These are phyloP conservation scores for Naganishia sp. DNA, from an alignment of 1,284 basidiomycete species.

Conservation along the genomic window DNA sequence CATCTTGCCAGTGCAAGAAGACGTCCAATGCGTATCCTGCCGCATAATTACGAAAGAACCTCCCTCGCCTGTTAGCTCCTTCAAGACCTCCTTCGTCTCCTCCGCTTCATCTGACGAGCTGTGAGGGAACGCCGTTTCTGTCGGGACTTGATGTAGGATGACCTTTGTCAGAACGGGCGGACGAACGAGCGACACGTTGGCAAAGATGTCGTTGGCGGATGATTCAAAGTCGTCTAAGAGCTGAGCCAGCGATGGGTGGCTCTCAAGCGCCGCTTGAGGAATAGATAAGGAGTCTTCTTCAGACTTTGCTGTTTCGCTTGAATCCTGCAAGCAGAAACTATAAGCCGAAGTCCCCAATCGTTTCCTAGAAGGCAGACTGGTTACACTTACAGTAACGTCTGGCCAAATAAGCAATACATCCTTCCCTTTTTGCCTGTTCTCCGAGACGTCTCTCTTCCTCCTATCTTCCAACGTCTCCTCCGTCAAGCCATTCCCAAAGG, in stretches of 20 bases:
- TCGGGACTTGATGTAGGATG: slow-evolving; percentile 8
- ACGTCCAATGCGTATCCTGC: slow-evolving; percentile 19
- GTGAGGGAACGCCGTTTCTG: not conserved
- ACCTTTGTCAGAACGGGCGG: slow-evolving; percentile 22
- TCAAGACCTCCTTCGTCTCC: slow-evolving; percentile 6
- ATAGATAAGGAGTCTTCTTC: slow-evolving; percentile 10
- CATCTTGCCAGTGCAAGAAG: not conserved
- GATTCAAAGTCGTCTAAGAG: slow-evolving; percentile 10
- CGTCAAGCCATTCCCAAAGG: not conserved
- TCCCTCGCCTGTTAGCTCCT: slow-evolving; percentile 5
- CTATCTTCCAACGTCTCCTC: not conserved
- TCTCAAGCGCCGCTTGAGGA: slow-evolving; percentile 1
- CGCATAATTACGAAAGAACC: not conserved
- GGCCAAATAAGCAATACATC: slow-evolving; percentile 19
- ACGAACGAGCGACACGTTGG: slow-evolving; percentile 9
- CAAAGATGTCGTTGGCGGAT: not conserved
- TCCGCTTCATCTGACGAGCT: not conserved
- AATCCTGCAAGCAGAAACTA: not conserved
- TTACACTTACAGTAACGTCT: not conserved
- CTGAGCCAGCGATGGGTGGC: slow-evolving; percentile 9
- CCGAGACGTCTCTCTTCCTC: not conserved
- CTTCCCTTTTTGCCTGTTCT: not conserved
- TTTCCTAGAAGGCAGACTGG: no score
- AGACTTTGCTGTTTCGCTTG: not conserved
- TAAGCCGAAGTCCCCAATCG: not conserved